Base-by-base conservation (phyloP, 176 grass and related monocot genomes). In the Cenchrus americanus region DNA sequence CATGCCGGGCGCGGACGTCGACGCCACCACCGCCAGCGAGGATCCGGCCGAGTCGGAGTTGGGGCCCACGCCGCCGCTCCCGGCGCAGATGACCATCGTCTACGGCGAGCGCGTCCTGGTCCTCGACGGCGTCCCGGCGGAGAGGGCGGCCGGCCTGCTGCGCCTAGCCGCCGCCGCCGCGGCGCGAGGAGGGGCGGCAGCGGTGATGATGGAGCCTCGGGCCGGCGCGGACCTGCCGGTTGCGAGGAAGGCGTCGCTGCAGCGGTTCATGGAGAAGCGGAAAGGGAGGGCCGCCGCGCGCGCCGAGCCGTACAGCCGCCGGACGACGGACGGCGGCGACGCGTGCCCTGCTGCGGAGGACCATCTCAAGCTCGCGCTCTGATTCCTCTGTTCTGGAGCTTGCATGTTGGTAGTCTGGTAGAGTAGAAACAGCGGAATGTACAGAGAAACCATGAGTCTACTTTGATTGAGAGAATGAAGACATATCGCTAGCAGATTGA, bases 181-280 rank as follows among this genome's bases (percentile, higher is more conserved):
- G 8, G 10, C 52, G 50, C 8, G 0, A 44, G 7, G 21, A 3
- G 19, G 22, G 52, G 27, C 5, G 18, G 17, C 7, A 14, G 6
- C 54, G 17, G 27, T 30, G 27, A 30, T 30, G 27, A 30, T 3
- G 54, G 54, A 57, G 54, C 1, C 9, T 79, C 62, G 53, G 15
- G 14, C 73, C 47, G 27, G 27, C 18, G 47, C 86, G 62, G 80
- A 94, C 80, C 79, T 92, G 80, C 91, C 91, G 18, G 81, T 93
- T 11, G 85, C 89, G 44, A 87, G 91, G 58, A 91, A 84, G 84
- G 89, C 82, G 24, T 93, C 94, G 3, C 91, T 97, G 40, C 91
- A 90, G 64, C 89, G 89, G 79, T 97, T 97, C 75, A 58, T 97
- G 55, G 89, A 87, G 76, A 97, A 92, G 82, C 89, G 94, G 62